Percentiles rank a stretch among this genome's conserved stretches.
Evolutionary conservation across 257 asterid genomes (phyloP).

Genomic region (Salvia rosmarinus): DNA sequence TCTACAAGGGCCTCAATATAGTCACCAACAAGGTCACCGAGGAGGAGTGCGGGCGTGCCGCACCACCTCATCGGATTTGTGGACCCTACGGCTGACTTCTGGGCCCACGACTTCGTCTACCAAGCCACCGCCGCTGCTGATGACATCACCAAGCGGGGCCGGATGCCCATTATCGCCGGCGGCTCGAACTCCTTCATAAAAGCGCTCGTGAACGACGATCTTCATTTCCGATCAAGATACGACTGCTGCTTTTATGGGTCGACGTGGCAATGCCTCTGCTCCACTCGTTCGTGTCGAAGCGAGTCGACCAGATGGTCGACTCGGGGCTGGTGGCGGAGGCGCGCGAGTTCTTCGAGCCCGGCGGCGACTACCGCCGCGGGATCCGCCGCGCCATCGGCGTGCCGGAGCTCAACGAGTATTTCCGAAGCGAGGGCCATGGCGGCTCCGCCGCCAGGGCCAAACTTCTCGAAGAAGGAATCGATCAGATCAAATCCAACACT

Average conservation of each 20-base stretch:
- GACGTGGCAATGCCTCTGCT: constrained; percentile 56
- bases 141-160: constrained; percentile 45
- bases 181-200: constrained; percentile 77
- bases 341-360: constrained; percentile 47
- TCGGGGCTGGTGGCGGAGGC: constrained; percentile 70
- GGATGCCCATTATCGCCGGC: constrained; percentile 77
- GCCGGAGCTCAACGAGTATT: constrained; percentile 67
- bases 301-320: constrained; percentile 72
- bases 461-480: constrained; percentile 52
- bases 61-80: constrained; percentile 69
- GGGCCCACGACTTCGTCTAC: constrained; percentile 56
- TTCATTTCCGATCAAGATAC: constrained; percentile 50
- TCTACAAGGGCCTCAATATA: constrained; percentile 56
- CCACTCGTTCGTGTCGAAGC: constrained; percentile 53
- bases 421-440: constrained; percentile 30
- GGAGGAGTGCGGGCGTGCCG: constrained; percentile 65
- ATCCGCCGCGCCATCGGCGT: constrained; percentile 76
- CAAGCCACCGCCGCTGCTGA: constrained; percentile 56
- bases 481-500: constrained; percentile 62
- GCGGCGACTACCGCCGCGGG: constrained; percentile 60
- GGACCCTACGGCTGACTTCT: constrained; percentile 57
- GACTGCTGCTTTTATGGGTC: constrained; percentile 76
- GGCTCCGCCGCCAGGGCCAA: background rate
- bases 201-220: constrained; percentile 55
- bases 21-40: constrained; percentile 67